Percentiles rank a stretch among this genome's conserved stretches.
These are phyloP conservation scores for Camelina laxa DNA, from an alignment of 345 rosid species.

Conservation along the genomic window DNA sequence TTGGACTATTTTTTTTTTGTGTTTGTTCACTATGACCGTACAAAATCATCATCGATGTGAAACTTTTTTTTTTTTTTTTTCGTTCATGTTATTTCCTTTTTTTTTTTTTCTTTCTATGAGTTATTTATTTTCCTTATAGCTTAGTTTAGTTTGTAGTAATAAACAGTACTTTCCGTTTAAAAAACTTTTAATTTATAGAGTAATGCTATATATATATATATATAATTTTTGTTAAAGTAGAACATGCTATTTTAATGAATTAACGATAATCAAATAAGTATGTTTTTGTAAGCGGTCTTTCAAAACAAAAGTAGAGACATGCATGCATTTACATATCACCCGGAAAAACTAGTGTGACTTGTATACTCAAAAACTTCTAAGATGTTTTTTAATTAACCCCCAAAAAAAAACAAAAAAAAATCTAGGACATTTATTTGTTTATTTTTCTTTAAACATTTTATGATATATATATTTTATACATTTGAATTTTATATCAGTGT, in stretches of 20 bases:
- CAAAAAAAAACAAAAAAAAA: neutral
- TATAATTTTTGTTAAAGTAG: no score
- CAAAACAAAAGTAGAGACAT: no score
- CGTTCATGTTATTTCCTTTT: neutral
- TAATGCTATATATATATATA: no score
- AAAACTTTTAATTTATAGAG: no score
- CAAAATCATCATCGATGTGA: constrained; percentile 22
- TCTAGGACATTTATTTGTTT: neutral
- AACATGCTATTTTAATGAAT: neutral
- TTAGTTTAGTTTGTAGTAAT: no score
- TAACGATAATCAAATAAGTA: no score
- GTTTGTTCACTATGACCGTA: neutral
- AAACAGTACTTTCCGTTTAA: no score
- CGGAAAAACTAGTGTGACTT: no score
- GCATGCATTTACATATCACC: no score
- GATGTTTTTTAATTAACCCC: neutral
- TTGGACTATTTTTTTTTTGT: constrained; percentile 1
- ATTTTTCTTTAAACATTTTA: neutral
- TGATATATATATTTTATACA: neutral
- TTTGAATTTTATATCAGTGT: neutral
- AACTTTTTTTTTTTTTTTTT: neutral
- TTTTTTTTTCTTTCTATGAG: neutral
- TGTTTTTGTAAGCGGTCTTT: no score
- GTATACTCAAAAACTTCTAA: no score
- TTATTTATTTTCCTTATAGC: neutral